Conservation (phyloP, 1,284 basidiomycete species). For the Ustilago shanxiensis region DNA sequence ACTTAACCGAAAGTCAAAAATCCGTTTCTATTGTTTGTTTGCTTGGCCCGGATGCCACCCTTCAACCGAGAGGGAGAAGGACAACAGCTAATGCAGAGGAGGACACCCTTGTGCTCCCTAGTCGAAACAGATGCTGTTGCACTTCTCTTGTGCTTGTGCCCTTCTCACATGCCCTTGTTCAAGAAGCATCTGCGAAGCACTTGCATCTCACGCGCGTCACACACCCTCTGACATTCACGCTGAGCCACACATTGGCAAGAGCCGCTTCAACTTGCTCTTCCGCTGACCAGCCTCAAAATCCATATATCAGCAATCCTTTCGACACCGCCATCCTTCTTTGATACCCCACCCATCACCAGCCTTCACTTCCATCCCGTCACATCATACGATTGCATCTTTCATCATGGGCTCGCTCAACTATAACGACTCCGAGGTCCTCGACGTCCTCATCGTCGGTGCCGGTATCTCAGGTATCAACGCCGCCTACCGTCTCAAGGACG, state of each 20-base stretch:
- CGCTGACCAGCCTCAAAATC: neutral
- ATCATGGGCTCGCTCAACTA: slow-evolving; percentile 48
- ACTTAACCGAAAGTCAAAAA: neutral
- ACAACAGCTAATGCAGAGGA: neutral
- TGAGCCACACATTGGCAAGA: neutral
- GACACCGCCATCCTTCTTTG: neutral
- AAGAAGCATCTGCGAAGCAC: no score
- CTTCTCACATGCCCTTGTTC: slow-evolving; percentile 1
- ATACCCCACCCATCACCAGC: neutral
- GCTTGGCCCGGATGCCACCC: slow-evolving; percentile 2
- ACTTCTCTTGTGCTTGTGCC: neutral
- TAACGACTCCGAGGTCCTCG: slow-evolving; percentile 45
- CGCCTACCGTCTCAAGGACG: slow-evolving; percentile 59
- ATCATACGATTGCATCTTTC: neutral
- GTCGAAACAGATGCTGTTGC: no score
- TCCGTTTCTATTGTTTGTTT: neutral
- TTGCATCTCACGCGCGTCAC: slow-evolving; percentile 3
- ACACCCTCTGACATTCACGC: neutral
- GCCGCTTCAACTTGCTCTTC: no score
- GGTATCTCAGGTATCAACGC: slow-evolving; percentile 69
- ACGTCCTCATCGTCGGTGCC: slow-evolving; percentile 65
- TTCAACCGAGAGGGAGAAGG: no score
- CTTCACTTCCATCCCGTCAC: neutral
- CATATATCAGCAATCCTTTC: neutral
- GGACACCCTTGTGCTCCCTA: no score